Conservation (phyloP, 495 filamentous ascomycete species). For the Penicillium silybi region DNA sequence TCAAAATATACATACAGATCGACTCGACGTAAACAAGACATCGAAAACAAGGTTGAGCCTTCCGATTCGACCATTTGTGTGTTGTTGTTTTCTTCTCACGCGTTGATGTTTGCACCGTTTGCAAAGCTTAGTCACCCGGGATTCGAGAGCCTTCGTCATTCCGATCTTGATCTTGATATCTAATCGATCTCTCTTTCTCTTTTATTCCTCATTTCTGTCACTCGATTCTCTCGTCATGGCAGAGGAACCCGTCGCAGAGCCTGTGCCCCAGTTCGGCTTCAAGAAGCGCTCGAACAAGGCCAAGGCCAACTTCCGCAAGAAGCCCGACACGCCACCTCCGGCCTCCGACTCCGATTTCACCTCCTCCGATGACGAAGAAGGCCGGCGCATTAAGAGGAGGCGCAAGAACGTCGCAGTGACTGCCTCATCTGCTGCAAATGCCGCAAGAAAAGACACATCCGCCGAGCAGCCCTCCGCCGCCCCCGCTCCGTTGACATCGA, state of each 20-base stretch:
- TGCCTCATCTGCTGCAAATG: slow-evolving; percentile 47
- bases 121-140: slow-evolving; percentile 4
- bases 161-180: neutral
- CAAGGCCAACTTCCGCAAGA: slow-evolving; percentile 79
- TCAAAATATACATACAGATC: neutral
- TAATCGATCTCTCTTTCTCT: neutral
- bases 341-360: slow-evolving; percentile 59
- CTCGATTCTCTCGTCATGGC: slow-evolving; percentile 6
- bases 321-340: slow-evolving; percentile 74
- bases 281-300: slow-evolving; percentile 84
- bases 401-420: slow-evolving; percentile 63
- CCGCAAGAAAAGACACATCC: slow-evolving; percentile 36
- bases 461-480: slow-evolving; percentile 53
- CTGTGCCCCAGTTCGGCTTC: slow-evolving; percentile 51
- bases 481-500: slow-evolving; percentile 51
- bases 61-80: slow-evolving; percentile 9
- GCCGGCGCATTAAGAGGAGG: slow-evolving; percentile 69
- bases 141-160: slow-evolving; percentile 3
- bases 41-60: neutral
- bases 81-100: slow-evolving; percentile 13
- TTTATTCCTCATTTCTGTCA: neutral
- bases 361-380: slow-evolving; percentile 74
- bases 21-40: neutral
- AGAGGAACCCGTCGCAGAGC: slow-evolving; percentile 13
- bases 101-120: slow-evolving; percentile 22